Conservation (phyloP, 306 rosid species). For the Sesbania bispinosa region DNA sequence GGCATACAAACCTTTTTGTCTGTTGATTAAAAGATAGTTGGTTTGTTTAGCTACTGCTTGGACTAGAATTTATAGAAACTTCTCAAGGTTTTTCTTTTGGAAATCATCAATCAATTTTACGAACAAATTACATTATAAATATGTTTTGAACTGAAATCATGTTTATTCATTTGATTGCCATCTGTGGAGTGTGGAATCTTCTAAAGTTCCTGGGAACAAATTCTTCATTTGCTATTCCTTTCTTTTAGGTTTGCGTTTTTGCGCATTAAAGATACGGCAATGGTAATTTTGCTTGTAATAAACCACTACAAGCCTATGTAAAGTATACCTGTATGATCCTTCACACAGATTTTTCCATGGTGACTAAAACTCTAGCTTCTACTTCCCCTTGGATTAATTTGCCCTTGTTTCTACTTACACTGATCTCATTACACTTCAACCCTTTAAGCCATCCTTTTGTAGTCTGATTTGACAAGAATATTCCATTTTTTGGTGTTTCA, state of each 20-base stretch:
- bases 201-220: not conserved
- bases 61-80: not conserved
- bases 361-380: not conserved
- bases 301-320: constrained; percentile 4
- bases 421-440: not conserved
- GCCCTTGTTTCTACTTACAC: not conserved
- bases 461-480: constrained; percentile 13
- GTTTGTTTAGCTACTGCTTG: not conserved
- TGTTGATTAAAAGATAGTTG: not conserved
- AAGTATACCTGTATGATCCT: not conserved
- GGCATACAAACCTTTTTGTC: not conserved
- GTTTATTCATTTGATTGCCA: not conserved
- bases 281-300: not conserved
- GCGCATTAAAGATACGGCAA: not conserved
- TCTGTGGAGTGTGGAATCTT: not conserved
- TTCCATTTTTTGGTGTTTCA: not conserved
- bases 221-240: not conserved
- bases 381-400: not conserved
- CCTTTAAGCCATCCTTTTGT: not conserved
- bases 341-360: not conserved
- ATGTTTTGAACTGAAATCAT: not conserved
- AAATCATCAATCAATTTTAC: constrained; percentile 3
- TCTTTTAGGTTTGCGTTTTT: not conserved
- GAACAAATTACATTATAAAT: not conserved
- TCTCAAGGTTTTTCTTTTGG: not conserved